Evolutionary conservation across 306 rosid genomes (phyloP).

Genomic region (Canavalia gladiata): DNA sequence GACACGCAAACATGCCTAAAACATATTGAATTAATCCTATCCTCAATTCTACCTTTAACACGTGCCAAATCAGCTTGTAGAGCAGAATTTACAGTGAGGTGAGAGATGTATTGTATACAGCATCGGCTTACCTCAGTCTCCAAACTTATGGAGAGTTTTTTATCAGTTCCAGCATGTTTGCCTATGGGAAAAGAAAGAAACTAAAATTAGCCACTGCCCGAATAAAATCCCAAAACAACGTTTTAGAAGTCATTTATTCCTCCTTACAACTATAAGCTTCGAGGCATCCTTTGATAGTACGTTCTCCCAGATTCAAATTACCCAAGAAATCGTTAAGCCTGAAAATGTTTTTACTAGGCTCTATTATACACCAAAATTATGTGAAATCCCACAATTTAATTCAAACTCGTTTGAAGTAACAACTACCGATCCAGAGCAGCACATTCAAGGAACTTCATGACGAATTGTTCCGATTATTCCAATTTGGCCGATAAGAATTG

Average conservation of each 20-base stretch:
- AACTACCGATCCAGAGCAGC: slow-evolving; percentile 84
- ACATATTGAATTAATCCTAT: background rate
- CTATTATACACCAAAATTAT: background rate
- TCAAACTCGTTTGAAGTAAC: slow-evolving; percentile 35
- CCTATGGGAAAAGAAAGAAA: slow-evolving; percentile 56
- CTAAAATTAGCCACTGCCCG: slow-evolving; percentile 20
- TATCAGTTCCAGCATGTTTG: slow-evolving; percentile 93
- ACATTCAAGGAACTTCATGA: slow-evolving; percentile 89
- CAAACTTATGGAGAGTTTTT: slow-evolving; percentile 91
- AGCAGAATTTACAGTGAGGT: background rate
- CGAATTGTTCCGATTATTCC: slow-evolving; percentile 27
- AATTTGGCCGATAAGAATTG: slow-evolving; percentile 7
- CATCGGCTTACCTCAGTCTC: slow-evolving; percentile 77
- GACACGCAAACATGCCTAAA: background rate
- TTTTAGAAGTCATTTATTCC: slow-evolving; percentile 2
- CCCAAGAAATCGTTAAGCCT: slow-evolving; percentile 79
- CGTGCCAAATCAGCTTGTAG: background rate
- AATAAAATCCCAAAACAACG: slow-evolving; percentile 25
- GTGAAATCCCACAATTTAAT: slow-evolving; percentile 9
- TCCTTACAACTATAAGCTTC: slow-evolving; percentile 98
- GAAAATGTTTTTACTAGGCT: slow-evolving; percentile 22
- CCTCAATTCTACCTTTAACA: background rate
- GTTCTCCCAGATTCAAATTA: slow-evolving; percentile 88
- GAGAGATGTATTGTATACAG: background rate
- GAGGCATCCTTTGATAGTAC: slow-evolving; percentile 85